phyloP scores from a whole-genome alignment of 371 early-diverging fungal species.

The Mortierella sp. region DNA sequence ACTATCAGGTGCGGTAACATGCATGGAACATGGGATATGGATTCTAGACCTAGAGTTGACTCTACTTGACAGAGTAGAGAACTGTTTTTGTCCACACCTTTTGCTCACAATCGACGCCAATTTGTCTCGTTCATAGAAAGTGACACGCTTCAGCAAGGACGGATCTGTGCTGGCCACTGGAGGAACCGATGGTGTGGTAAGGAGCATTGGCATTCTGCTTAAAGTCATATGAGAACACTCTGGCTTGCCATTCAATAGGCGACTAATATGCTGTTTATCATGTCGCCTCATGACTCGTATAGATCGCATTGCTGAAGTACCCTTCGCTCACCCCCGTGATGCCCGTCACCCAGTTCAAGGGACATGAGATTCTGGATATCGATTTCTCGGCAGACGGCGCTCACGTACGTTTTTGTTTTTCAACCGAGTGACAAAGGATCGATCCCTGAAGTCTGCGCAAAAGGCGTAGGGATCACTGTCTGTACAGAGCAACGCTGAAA shows the following conservation, averaged over 20 bases:
- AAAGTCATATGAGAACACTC: neutral
- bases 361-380: slow-evolving; percentile 73
- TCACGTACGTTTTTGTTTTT: slow-evolving; percentile 38
- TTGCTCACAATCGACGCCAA: neutral
- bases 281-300: neutral
- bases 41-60: neutral
- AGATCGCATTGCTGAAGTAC: slow-evolving; percentile 67
- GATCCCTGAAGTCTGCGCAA: neutral
- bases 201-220: neutral
- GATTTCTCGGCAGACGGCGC: slow-evolving; percentile 69
- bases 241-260: neutral
- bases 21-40: neutral
- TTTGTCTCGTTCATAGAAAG: slow-evolving; percentile 49
- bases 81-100: neutral
- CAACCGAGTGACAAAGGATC: neutral
- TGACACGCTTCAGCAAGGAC: slow-evolving; percentile 65
- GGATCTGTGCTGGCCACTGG: slow-evolving; percentile 75
- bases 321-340: slow-evolving; percentile 66
- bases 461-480: neutral
- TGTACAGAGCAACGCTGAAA: neutral
- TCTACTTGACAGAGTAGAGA: too few relatives aligned
- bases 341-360: slow-evolving; percentile 65
- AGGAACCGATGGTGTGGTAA: slow-evolving; percentile 72
- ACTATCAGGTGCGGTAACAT: slow-evolving; percentile 64
- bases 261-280: neutral